Conservation (phyloP, 2,329 filamentous ascomycete species). For the Aspergillus novoparasiticus region DNA sequence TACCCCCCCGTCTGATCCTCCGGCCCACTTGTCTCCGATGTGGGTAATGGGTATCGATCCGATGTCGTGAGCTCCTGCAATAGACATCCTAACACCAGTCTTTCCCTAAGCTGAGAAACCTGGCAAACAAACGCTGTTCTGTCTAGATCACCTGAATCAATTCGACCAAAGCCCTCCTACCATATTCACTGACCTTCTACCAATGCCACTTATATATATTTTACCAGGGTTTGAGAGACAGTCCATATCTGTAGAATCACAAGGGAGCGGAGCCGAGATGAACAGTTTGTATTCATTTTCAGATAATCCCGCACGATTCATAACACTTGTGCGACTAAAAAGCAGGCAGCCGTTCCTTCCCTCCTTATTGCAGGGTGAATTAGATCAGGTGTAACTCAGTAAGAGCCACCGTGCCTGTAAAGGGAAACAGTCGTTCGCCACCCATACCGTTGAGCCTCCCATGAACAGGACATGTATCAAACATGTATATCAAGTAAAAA, state of each 20-base stretch:
- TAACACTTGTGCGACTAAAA: not conserved
- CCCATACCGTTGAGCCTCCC: not conserved
- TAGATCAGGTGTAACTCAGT: not conserved
- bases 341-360: not conserved
- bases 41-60: too few species aligned
- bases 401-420: not conserved
- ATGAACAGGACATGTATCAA: not conserved
- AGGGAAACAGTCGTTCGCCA: not conserved
- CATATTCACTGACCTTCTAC: not conserved
- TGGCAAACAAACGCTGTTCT: not conserved
- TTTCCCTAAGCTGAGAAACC: not conserved
- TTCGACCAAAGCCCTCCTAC: not conserved
- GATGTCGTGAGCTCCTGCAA: too few species aligned
- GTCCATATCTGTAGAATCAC: not conserved
- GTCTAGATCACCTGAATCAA: not conserved
- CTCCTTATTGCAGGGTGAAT: not conserved
- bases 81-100: not conserved
- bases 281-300: not conserved
- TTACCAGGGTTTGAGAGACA: not conserved
- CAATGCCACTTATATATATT: not conserved
- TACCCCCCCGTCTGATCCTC: not conserved
- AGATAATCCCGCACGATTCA: not conserved
- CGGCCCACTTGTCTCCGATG: not conserved
- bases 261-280: not conserved
- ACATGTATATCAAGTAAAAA: not conserved